Base-by-base conservation (phyloP, 1,284 basidiomycete species). In the Rhizoctonia solani region DNA sequence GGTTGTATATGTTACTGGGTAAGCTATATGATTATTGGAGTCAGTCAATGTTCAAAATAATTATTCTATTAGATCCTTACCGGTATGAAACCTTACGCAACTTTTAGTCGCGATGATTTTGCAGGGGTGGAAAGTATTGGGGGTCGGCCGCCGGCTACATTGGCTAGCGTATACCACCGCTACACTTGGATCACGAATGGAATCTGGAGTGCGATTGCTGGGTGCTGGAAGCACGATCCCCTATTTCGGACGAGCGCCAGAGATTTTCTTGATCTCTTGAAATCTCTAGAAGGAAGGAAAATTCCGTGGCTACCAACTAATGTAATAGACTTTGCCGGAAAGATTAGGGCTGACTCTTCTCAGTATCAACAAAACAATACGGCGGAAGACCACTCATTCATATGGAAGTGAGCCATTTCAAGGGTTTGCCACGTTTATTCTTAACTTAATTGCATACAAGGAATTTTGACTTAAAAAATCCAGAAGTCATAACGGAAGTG, bases 91-190 rank as follows among this genome's bases (percentile, higher is more conserved):
- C 63, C 63, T 1, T 66, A 66, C 19, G 39, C 63, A 3, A 53
- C 46, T 27, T 52, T n/a, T n/a, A n/a, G 37, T 25, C 63, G 63
- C 11, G 63, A 66, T 30, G 63, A 66, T n/a, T 66, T 54, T 39
- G 63, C 63, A 11, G 63, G 63, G 5, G 63, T 49, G 11, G 63
- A 66, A 34, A 66, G 49, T 27, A 52, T 66, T n/a, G 41, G 53
- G 4, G 53, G 63, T 5, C 39, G 34, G 8, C 63, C 63, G 14
- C 63, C 63, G 3, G 63, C 41, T 11, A 41, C 41, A 6, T 37
- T 66, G 14, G 42, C 39, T 14, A 25, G 19, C 5, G 32, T 55
- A 4, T 47, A 42, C 14, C 30, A 49, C 25, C 4, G 11, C 8
- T 52, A 25, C n/a, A 8, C 14, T 19, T 66, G 61, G 61, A 66